Evolutionary conservation across 495 filamentous ascomycete genomes (phyloP), one percentile per base, ranked within the genome.

Genomic region (Annulohypoxylon stygium): DNA sequence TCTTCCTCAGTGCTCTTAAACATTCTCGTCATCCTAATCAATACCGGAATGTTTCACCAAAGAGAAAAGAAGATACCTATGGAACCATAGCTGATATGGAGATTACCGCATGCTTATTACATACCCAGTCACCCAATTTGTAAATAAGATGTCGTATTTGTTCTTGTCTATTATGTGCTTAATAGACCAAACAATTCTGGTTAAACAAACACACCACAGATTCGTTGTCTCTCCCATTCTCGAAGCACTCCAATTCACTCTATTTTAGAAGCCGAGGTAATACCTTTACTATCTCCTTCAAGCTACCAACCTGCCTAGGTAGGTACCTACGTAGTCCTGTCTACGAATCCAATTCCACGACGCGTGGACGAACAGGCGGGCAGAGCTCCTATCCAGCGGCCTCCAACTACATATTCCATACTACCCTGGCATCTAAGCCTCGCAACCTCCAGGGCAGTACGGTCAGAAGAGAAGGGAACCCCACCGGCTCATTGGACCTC

Each of bases 341-440:
- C 3, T 41, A 58, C 50, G 26, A 8, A 25, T 60, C 36, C 20
- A 20, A 43, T 25, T 43, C 43, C 37, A 2, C 23, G 53, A 69
- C 70, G 47, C 65, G 70, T 54, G 37, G 36, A 69, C 26, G 45
- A 34, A 53, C n/a, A 61, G 53, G 61, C 51, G 60, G 59, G 48
- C 59, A 54, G 57, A 62, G 20, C 50, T 67, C 43, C 50, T 54
- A 54, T 70, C 57, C 45, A 54, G 62, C 71, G 67, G 71, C 71
- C 71, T 70, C 62, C 62, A 62, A 65, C 37, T 45, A 20, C 10
- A 39, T 20, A 36, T 20, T 14, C 37, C 48, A 70, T 70, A 53
- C 50, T 51, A 69, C 66, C 65, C 71, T 41, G 66, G 37, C 41
- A 62, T 69, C 71, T 69, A 53, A 69, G 71, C 71, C 71, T 66